Percentiles rank a stretch among this genome's conserved stretches.
Conservation (phyloP, 2,329 filamentous ascomycete genomes). For the Drechslerella stenobrocha region DNA sequence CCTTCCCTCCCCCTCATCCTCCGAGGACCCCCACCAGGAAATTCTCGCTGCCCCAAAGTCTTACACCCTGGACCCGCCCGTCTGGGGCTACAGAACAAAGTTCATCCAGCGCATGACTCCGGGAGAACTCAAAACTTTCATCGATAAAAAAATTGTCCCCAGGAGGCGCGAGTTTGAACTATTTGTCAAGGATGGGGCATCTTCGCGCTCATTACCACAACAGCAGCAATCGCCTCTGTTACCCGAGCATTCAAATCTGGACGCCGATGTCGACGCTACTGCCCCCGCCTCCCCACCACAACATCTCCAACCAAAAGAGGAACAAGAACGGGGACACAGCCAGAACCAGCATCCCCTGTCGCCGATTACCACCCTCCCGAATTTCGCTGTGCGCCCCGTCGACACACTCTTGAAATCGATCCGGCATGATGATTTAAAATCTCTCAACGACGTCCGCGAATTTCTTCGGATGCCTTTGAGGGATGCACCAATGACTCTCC, state of each 20-base stretch:
- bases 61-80: constrained; percentile 11
- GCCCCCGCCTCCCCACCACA: no score
- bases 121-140: constrained; percentile 49
- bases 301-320: background rate
- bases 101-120: constrained; percentile 50
- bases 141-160: constrained; percentile 48
- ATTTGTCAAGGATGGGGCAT: constrained; percentile 38
- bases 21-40: background rate
- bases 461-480: constrained; percentile 51
- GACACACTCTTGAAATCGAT: constrained; percentile 6
- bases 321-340: background rate
- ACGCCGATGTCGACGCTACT: no score
- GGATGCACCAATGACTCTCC: constrained; percentile 45
- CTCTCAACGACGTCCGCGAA: constrained; percentile 46
- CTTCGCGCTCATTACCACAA: background rate
- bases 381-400: constrained; percentile 6
- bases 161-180: constrained; percentile 48
- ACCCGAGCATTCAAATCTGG: background rate
- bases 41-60: background rate
- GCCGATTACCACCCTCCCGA: background rate
- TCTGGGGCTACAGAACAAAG: constrained; percentile 51
- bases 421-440: constrained; percentile 29
- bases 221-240: background rate
- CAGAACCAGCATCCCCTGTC: background rate
- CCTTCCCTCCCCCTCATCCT: background rate